Base-by-base conservation (phyloP, 2,329 filamentous ascomycete species). In the Monilinia fructicola region DNA sequence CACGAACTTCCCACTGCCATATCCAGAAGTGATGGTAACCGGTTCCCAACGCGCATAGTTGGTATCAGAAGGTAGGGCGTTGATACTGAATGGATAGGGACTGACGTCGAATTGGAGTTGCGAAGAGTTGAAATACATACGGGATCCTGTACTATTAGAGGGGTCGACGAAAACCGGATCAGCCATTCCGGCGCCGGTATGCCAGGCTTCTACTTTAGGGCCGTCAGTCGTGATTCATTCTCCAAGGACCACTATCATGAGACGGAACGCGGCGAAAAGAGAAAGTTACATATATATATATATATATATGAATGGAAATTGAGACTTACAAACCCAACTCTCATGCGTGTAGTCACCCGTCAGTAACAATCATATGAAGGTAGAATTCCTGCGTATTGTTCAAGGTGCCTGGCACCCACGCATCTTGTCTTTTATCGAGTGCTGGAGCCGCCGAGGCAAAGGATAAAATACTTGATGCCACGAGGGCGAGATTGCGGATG, bases 311-410 rank as follows among this genome's bases (percentile, higher is more conserved):
- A 35, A 35, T 35, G 23, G 35, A 35, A 21, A 31, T 44, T 12
- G 11, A 4, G 2, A 67, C 68, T 46, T 66, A 72, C 70, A 46
- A 62, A 67, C n/a, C 69, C 69, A 69, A 50, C 65, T 54, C 18
- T 73, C 38, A 53, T 69, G 69, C 23, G 67, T 69, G 18, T 52
- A 48, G 21, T 58, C 42, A 9, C 56, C 56, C 59, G 26, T 63
- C 63, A 1, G 66, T 70, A 5, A 70, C 69, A 6, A 35, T 38
- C 66, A 71, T 64, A 6, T 65, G 69, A 26, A 73, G 68, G 38
- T 69, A 73, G 58, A 71, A 74, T 54, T 74, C 73, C 67, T 68
- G 71, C 9, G 71, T 74, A 31, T 70, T 73, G 61, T 74, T 74
- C 26, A 64, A 58, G 7, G 67, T 72, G 6, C 71, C 71, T 0